Conservation (phyloP, 1,284 basidiomycete genomes). For the Malassezia arunalokei region DNA sequence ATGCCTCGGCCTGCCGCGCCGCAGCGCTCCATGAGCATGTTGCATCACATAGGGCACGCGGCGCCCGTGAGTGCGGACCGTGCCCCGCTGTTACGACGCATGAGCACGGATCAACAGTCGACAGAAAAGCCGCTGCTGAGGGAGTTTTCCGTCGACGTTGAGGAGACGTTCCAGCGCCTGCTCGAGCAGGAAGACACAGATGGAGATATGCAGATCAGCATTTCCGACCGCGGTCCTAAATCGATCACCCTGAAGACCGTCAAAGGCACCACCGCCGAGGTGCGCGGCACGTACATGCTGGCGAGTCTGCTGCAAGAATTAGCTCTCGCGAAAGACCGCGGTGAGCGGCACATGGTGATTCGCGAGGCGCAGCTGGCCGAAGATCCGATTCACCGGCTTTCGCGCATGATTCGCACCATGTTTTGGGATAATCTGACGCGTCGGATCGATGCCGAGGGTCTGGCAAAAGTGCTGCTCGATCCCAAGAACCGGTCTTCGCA, state of each 20-base stretch:
- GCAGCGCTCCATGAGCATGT: slow-evolving; percentile 39
- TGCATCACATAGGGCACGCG: slow-evolving; percentile 20
- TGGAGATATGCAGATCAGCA: slow-evolving; percentile 84
- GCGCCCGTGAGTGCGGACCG: slow-evolving; percentile 32
- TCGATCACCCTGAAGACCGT: slow-evolving; percentile 89
- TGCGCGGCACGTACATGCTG: slow-evolving; percentile 70
- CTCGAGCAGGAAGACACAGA: slow-evolving; percentile 98
- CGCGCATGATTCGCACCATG: slow-evolving; percentile 92
- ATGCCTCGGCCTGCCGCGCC: slow-evolving; percentile 1
- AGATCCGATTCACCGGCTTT: slow-evolving; percentile 90
- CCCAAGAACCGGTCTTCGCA: slow-evolving; percentile 59
- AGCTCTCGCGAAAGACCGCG: slow-evolving; percentile 88
- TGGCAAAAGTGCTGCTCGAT: slow-evolving; percentile 90
- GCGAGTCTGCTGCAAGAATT: slow-evolving; percentile 98
- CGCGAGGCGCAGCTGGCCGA: slow-evolving; percentile 90
- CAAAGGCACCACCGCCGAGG: slow-evolving; percentile 65
- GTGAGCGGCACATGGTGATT: slow-evolving; percentile 88
- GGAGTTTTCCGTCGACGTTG: slow-evolving; percentile 86
- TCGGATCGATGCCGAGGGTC: slow-evolving; percentile 87
- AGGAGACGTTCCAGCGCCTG: slow-evolving; percentile 89
- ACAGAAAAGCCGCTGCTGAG: slow-evolving; percentile 42
- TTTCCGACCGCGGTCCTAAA: slow-evolving; percentile 93
- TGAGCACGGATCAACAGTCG: slow-evolving; percentile 47
- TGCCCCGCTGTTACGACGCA: slow-evolving; percentile 34
- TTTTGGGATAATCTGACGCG: slow-evolving; percentile 97